These are phyloP conservation scores for Xylariaceae sp. DNA, from an alignment of 2,329 filamentous ascomycete genomes.

Conservation along the genomic window DNA sequence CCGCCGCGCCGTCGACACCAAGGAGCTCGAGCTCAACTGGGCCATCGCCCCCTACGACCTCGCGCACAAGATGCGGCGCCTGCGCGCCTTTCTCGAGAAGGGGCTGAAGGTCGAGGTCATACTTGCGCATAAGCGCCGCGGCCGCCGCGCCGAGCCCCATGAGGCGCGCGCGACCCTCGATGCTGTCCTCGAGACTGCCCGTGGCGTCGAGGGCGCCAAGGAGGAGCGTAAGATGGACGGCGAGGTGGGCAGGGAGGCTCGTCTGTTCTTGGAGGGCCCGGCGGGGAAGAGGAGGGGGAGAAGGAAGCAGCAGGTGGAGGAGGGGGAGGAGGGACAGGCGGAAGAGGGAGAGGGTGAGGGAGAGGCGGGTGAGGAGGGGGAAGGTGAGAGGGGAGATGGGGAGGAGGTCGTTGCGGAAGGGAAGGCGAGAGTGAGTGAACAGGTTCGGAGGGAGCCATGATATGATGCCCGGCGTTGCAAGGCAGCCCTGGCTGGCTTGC, in stretches of 20 bases:
- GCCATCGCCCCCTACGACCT: slow-evolving; percentile 78
- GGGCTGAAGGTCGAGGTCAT: slow-evolving; percentile 76
- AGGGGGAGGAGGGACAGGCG: slow-evolving; percentile 3
- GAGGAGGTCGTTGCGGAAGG: too few species aligned
- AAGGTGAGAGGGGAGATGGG: too few species aligned
- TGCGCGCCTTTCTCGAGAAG: slow-evolving; percentile 71
- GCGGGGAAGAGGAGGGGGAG: slow-evolving; percentile 16
- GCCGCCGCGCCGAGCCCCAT: slow-evolving; percentile 59
- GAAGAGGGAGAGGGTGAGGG: not conserved
- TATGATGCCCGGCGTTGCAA: too few species aligned
- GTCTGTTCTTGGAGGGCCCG: slow-evolving; percentile 43
- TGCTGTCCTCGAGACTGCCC: slow-evolving; percentile 43
- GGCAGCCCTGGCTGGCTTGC: too few species aligned
- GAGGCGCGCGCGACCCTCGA: slow-evolving; percentile 64
- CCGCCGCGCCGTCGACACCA: slow-evolving; percentile 54
- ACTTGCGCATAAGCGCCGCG: slow-evolving; percentile 68
- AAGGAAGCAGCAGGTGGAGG: slow-evolving; percentile 6
- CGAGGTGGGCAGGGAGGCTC: slow-evolving; percentile 40
- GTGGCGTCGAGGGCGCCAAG: slow-evolving; percentile 36
- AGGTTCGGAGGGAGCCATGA: too few species aligned
- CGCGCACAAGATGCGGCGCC: slow-evolving; percentile 67
- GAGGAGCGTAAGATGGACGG: slow-evolving; percentile 47
- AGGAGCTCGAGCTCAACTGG: slow-evolving; percentile 91
- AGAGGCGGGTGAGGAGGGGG: not conserved
- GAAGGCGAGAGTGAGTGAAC: too few species aligned